These are phyloP conservation scores for Eragrostis nindensis DNA, from an alignment of 176 grass and related monocot species.

Conservation along the genomic window DNA sequence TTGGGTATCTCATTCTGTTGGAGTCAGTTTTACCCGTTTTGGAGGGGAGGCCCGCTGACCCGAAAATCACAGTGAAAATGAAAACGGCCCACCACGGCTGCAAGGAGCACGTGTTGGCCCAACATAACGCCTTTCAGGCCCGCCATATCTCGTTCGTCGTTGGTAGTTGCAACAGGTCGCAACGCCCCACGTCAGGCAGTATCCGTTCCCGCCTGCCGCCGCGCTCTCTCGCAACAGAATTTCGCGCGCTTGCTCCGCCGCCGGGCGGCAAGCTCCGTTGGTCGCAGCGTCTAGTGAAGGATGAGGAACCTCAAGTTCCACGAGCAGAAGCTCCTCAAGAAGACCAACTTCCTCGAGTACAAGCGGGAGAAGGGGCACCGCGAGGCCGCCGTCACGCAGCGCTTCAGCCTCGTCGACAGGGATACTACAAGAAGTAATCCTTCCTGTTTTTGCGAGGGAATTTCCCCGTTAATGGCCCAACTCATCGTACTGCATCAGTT, in stretches of 20 bases:
- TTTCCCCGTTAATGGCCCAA: background rate
- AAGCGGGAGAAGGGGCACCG: constrained; percentile 55
- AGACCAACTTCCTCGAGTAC: constrained; percentile 57
- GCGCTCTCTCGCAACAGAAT: background rate
- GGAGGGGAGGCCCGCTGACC: background rate
- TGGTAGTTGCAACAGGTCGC: background rate
- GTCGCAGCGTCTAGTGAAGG: background rate
- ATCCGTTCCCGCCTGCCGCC: background rate
- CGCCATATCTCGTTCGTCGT: background rate
- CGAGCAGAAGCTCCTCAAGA: constrained; percentile 70
- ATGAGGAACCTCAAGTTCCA: constrained; percentile 74
- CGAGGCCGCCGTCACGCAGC: constrained; percentile 51
- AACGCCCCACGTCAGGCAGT: background rate
- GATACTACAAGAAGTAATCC: constrained; percentile 66
- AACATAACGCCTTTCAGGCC: background rate
- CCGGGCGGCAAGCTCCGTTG: background rate
- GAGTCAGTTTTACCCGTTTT: background rate
- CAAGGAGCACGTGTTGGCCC: background rate
- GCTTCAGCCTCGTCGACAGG: constrained; percentile 58
- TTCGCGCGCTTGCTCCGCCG: background rate
- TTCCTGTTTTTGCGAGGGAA: too few relatives aligned
- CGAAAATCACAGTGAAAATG: background rate
- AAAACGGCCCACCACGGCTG: background rate
- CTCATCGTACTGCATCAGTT: background rate
- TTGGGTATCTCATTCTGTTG: too few relatives aligned